These are phyloP conservation scores for Komagataella pseudopastoris DNA, from an alignment of 805 yeast species.

Conservation along the genomic window DNA sequence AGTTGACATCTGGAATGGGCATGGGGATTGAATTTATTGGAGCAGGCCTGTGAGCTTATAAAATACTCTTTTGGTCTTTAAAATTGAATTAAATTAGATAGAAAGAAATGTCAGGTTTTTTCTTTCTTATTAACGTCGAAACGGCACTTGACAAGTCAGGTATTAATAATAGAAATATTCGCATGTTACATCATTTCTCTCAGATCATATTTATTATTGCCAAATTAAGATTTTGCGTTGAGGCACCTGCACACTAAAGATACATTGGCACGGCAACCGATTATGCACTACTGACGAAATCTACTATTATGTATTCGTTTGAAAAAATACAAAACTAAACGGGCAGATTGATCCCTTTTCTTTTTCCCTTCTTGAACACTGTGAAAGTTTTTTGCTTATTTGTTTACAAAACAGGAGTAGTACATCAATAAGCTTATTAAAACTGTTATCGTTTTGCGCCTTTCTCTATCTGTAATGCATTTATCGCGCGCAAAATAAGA, in stretches of 20 bases:
- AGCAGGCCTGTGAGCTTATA: background rate
- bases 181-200: background rate
- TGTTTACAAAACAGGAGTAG: too few species aligned
- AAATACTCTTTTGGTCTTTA: background rate
- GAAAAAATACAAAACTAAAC: too few species aligned
- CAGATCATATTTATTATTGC: background rate
- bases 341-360: too few species aligned
- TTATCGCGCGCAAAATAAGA: too few species aligned
- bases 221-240: background rate
- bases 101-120: background rate
- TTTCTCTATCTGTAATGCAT: too few species aligned
- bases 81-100: too few species aligned
- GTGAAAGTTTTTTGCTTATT: too few species aligned
- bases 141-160: background rate
- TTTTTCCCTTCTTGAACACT: too few species aligned
- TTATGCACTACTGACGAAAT: background rate
- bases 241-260: background rate
- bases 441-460: too few species aligned
- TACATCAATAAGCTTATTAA: too few species aligned
- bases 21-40: slow-evolving; percentile 3
- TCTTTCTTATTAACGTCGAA: background rate
- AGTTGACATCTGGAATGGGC: slow-evolving; percentile 18
- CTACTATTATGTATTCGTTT: background rate
- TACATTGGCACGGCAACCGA: background rate
- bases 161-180: background rate